Percentiles rank a stretch among this genome's conserved stretches.
These are phyloP conservation scores for Phytophthora citrophthora DNA, from an alignment of 352 stramenopile genomes.

Conservation along the genomic window DNA sequence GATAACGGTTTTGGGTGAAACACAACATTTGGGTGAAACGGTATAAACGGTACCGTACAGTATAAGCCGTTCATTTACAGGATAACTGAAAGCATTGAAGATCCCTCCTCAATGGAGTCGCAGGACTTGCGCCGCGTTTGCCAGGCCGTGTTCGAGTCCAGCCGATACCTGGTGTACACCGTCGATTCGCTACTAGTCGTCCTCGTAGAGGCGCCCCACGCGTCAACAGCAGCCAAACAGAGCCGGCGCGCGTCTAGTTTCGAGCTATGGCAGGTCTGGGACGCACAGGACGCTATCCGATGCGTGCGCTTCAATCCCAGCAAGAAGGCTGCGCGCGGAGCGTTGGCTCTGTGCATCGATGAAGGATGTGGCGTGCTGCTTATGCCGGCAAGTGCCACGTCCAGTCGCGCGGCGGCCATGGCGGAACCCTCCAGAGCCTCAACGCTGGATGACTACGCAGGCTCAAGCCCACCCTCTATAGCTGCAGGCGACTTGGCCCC, in stretches of 20 bases:
- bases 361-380: constrained; percentile 72
- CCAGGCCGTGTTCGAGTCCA: constrained; percentile 52
- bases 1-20: too few species aligned
- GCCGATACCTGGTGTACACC: constrained; percentile 68
- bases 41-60: too few species aligned
- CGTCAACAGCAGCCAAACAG: constrained; percentile 6
- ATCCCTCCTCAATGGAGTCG: constrained; percentile 30
- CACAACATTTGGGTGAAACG: too few species aligned
- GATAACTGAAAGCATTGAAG: too few species aligned
- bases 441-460: background rate
- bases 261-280: constrained; percentile 77
- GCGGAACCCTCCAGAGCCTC: constrained; percentile 16
- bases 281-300: constrained; percentile 45
- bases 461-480: background rate
- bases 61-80: too few species aligned
- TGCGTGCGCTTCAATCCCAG: constrained; percentile 68
- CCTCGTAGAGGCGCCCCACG: constrained; percentile 45
- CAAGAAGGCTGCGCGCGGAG: constrained; percentile 56
- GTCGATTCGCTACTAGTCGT: constrained; percentile 67
- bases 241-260: constrained; percentile 43
- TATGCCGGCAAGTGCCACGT: constrained; percentile 51
- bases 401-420: constrained; percentile 22
- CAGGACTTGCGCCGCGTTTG: constrained; percentile 35
- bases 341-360: constrained; percentile 65
- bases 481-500: constrained; percentile 13